Evolutionary conservation across 1,139 yeast species (phyloP).

Genomic region (Nakaseomyces nivariensis): DNA sequence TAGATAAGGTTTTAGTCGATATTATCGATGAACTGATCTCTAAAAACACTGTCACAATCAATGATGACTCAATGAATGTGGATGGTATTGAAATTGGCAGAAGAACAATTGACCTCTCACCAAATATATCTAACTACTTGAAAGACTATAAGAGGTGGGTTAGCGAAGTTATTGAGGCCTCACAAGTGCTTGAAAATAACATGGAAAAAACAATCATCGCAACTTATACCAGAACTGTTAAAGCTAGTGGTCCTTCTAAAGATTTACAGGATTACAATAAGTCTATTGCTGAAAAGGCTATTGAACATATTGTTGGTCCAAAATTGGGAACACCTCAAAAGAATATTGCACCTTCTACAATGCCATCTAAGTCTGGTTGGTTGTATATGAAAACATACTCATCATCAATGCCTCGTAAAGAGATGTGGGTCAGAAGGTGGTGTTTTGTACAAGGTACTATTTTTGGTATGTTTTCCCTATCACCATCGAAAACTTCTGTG

Average conservation of each 20-base stretch:
- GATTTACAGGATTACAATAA: conserved; percentile 47
- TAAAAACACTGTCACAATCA: conserved; percentile 15
- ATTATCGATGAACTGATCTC: conserved; percentile 28
- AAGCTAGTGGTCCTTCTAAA: conserved; percentile 48
- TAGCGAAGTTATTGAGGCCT: conserved; percentile 27
- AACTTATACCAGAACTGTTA: conserved; percentile 49
- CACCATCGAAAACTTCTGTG: conserved; percentile 64
- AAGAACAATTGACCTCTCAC: conserved; percentile 9
- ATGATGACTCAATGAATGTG: conserved; percentile 9
- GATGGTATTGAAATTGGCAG: conserved; percentile 1
- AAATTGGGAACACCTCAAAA: conserved; percentile 3
- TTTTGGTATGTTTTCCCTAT: conserved; percentile 66
- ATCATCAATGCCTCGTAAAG: conserved; percentile 43
- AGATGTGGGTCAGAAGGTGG: conserved; percentile 83
- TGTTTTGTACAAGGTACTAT: conserved; percentile 73
- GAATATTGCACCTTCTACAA: conserved; percentile 3
- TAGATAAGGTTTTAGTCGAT: conserved; percentile 46
- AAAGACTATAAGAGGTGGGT: conserved; percentile 30
- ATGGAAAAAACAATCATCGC: conserved; percentile 48
- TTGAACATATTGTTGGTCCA: conserved; percentile 10
- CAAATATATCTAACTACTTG: conserved; percentile 21
- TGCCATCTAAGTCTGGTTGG: conserved; percentile 70
- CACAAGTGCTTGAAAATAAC: conserved; percentile 38
- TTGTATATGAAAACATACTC: conserved; percentile 62
- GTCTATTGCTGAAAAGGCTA: conserved; percentile 20